Percentiles rank a stretch among this genome's conserved stretches.
Evolutionary conservation across 169 alveolate species (phyloP).

Genomic region (Plasmodium billcollinsi): DNA sequence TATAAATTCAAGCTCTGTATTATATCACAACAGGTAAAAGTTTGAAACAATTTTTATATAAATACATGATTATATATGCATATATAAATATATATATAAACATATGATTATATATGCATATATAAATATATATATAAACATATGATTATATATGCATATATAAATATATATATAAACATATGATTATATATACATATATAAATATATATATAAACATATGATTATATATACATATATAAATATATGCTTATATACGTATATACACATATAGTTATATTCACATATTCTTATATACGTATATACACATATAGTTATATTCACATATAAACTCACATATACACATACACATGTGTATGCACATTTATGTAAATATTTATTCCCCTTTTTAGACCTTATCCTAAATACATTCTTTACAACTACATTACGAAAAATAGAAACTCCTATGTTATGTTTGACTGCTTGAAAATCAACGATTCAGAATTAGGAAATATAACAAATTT

Average conservation of each 20-base stretch:
- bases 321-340: neutral
- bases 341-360: neutral
- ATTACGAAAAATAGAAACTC: slow-evolving; percentile 70
- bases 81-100: neutral
- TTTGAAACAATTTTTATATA: neutral
- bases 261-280: neutral
- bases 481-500: slow-evolving; percentile 64
- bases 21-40: slow-evolving; percentile 62
- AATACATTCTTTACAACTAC: slow-evolving; percentile 54
- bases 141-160: no score
- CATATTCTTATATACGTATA: neutral
- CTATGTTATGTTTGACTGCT: slow-evolving; percentile 68
- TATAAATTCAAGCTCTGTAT: slow-evolving; percentile 52
- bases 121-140: no score
- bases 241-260: neutral
- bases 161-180: neutral
- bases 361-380: no score
- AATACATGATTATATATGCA: neutral
- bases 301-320: neutral
- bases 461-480: slow-evolving; percentile 61
- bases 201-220: neutral
- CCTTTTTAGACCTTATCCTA: slow-evolving; percentile 63
- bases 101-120: neutral
- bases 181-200: neutral
- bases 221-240: neutral